Conservation (phyloP, 345 rosid genomes). For the Sapria himalayana region DNA sequence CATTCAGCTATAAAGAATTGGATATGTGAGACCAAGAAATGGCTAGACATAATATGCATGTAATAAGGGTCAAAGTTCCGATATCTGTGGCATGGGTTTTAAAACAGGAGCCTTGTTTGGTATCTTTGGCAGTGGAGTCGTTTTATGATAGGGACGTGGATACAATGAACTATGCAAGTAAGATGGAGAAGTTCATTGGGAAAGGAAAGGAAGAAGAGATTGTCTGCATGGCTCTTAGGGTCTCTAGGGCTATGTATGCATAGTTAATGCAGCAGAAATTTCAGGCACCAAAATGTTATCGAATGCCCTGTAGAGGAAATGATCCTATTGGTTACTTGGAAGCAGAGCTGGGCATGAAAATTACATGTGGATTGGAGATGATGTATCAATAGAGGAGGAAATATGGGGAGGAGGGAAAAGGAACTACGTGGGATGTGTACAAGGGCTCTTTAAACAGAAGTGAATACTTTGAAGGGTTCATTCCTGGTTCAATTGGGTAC, state of each 20-base stretch:
- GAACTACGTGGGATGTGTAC: conserved; percentile 46
- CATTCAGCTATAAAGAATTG: conserved; percentile 37
- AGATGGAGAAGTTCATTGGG: conserved; percentile 54
- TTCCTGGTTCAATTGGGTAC: conserved; percentile 60
- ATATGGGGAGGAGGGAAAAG: conserved; percentile 69
- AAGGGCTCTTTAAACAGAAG: conserved; percentile 41
- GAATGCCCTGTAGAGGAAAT: conserved; percentile 39
- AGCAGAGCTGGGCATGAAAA: conserved; percentile 90
- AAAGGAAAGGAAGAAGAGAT: conserved; percentile 34
- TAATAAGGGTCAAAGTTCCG: conserved; percentile 64
- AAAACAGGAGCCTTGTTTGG: conserved; percentile 37
- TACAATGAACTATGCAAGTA: conserved; percentile 63
- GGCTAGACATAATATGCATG: conserved; percentile 42
- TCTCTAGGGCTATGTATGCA: conserved; percentile 87
- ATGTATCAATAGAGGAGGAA: conserved; percentile 52
- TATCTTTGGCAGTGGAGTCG: conserved; percentile 72
- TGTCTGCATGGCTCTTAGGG: conserved; percentile 24
- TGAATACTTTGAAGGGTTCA: conserved; percentile 59
- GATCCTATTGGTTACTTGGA: conserved; percentile 22
- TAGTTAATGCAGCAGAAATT: conserved; percentile 73
- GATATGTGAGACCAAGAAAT: conserved; percentile 36
- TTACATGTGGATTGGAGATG: conserved; percentile 82
- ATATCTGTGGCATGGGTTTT: conserved; percentile 44
- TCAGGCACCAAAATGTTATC: conserved; percentile 74
- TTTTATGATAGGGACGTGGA: conserved; percentile 82